A percentile compares a stretch with the other conserved stretches of the same genome.
Conservation (phyloP, 2,329 filamentous ascomycete genomes). For the Claviceps sp. region DNA sequence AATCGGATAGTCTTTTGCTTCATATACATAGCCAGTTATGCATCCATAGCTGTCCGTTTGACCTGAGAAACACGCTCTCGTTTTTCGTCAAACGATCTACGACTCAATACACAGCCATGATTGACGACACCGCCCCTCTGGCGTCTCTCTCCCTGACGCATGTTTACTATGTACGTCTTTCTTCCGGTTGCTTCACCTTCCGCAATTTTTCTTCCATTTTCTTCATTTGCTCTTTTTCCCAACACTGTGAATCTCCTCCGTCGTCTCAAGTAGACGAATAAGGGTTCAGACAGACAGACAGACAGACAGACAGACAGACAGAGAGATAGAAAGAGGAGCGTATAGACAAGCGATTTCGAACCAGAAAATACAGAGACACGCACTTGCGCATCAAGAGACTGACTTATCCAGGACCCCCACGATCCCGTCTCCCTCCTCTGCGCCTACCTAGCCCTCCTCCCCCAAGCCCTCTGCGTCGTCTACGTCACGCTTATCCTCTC, state of each 20-base stretch:
- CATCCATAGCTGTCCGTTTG: background rate
- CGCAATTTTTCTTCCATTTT: background rate
- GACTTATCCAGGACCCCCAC: conserved; percentile 56
- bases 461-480: conserved; percentile 78
- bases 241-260: no score
- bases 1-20: no score
- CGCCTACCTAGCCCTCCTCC: conserved; percentile 87
- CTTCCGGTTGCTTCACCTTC: no score
- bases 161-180: conserved; percentile 69
- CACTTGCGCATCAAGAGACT: background rate
- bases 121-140: conserved; percentile 37
- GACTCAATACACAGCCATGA: conserved; percentile 10
- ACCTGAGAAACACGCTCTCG: background rate
- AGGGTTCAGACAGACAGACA: no score
- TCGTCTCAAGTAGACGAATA: no score
- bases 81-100: background rate
- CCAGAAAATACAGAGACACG: background rate
- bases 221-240: background rate
- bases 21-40: background rate
- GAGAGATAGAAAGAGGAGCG: background rate
- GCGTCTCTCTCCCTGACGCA: conserved; percentile 90
- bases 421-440: conserved; percentile 77
- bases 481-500: conserved; percentile 87
- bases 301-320: no score
- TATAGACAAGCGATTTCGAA: background rate